Evolutionary conservation across 108 stramenopile genomes (phyloP).

Genomic region (Conticribra weissflogii): DNA sequence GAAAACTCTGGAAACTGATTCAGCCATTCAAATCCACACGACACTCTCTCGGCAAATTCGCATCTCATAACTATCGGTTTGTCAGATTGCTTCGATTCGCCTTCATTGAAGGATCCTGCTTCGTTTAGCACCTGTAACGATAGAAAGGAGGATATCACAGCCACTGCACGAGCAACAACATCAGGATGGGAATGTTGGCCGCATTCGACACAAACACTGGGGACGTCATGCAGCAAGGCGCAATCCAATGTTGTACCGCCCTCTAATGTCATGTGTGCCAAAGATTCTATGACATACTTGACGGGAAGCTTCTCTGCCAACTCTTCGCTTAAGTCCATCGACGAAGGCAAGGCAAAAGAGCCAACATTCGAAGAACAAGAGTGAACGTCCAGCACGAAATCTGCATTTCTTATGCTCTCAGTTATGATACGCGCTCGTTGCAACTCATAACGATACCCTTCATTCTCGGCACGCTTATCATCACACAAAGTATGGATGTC

Average conservation of each 20-base stretch:
- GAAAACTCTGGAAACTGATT: constrained; percentile 37
- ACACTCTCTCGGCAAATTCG: constrained; percentile 29
- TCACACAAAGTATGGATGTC: constrained; percentile 37
- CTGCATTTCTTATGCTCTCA: constrained; percentile 38
- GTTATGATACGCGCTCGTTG: constrained; percentile 32
- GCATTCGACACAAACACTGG: constrained; percentile 41
- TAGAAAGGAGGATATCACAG: constrained; percentile 39
- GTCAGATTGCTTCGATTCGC: not conserved
- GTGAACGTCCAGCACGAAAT: constrained; percentile 44
- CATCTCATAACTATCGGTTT: constrained; percentile 37
- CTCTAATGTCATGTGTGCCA: constrained; percentile 28
- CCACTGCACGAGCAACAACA: constrained; percentile 35
- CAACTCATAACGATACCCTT: constrained; percentile 39
- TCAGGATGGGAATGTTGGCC: constrained; percentile 43
- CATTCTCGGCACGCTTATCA: constrained; percentile 19
- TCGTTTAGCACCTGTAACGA: constrained; percentile 18
- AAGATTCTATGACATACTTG: constrained; percentile 39
- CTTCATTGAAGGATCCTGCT: constrained; percentile 4
- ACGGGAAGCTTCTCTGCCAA: constrained; percentile 39
- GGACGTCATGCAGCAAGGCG: constrained; percentile 30
- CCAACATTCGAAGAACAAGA: constrained; percentile 41
- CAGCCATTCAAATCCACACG: constrained; percentile 33
- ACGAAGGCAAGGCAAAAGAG: constrained; percentile 47
- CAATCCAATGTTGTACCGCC: constrained; percentile 42
- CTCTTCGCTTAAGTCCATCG: constrained; percentile 31